Base-by-base conservation (phyloP, 192 early-diverging fungal species). In the Obelidium mucronatum region DNA sequence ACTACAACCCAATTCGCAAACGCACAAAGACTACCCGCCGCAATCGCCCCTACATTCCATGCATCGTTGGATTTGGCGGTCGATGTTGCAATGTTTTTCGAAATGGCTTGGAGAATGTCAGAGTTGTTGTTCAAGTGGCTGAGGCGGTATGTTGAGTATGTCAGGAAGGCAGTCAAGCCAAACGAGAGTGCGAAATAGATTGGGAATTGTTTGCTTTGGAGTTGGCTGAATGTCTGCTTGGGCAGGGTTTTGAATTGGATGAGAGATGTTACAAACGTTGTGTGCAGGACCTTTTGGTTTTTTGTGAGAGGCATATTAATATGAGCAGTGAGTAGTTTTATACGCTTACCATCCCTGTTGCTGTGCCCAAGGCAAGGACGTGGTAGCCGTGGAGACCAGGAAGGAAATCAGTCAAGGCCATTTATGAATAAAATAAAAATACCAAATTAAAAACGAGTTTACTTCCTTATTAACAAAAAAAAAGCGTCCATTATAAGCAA, bases 161-260 rank as follows among this genome's bases (percentile, higher is more conserved):
- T 77, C 40, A 77, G 42, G 42, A 60, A 44, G 34, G 31, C 26
- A 17, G 54, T 31, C 51, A 34, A 11, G 15, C n/a, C 58, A 1
- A 40, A 2, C 13, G 34, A 42, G 8, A 77, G 8, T 5, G 37
- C 66, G 61, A 77, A 77, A 34, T 77, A 77, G 6, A 54, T 44
- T 30, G 76, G 76, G 42, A 77, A 77, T 39, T 77, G 76, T 22
- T 51, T 26, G 55, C 34, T 8, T 39, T 77, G 76, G 3, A 77
- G 67, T 1, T 17, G 17, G 3, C 35, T 34, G 40, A 77, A 77
- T 35, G 42, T 77, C 24, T 77, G 64, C 5, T 36, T 22, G 17
- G 55, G 55, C 5, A 77, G 76, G 26, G 48, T 58, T 28, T 62
- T 55, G 55, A 37, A 70, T 40, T 77, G 76, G 40, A 77, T 37